Percentiles rank a stretch among this genome's conserved stretches.
phyloP scores from a whole-genome alignment of 2,329 filamentous ascomycete genomes.

The Anthostomella pinea region DNA sequence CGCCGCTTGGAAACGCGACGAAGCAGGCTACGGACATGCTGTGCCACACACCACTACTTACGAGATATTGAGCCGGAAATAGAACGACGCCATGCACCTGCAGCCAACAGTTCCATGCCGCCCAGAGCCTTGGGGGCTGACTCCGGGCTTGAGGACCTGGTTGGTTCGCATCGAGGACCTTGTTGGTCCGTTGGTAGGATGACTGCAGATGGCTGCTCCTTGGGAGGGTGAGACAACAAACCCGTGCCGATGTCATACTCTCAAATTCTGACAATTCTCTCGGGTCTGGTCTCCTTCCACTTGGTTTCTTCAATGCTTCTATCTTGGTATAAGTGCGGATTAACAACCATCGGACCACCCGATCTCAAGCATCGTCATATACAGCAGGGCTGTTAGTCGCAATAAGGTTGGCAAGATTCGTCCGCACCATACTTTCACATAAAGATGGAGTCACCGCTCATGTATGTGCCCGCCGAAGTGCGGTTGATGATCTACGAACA shows the following conservation, averaged over 20 bases:
- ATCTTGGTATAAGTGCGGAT: too few species aligned
- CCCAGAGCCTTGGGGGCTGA: slow-evolving; percentile 16
- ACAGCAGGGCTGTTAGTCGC: background rate
- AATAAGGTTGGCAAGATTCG: too few species aligned
- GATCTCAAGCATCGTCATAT: background rate
- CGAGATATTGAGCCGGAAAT: background rate
- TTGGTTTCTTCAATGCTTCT: too few species aligned
- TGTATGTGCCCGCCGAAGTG: slow-evolving; percentile 40
- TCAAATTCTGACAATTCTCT: too few species aligned
- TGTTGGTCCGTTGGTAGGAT: slow-evolving; percentile 4
- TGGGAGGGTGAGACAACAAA: too few species aligned
- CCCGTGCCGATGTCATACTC: too few species aligned
- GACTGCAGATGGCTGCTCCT: background rate
- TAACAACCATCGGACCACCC: too few species aligned
- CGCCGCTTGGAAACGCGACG: too few species aligned
- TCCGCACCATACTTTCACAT: background rate
- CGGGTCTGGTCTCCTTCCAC: too few species aligned
- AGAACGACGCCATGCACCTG: background rate
- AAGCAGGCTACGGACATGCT: too few species aligned
- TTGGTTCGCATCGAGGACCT: slow-evolving; percentile 9
- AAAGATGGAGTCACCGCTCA: slow-evolving; percentile 21
- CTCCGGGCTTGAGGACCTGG: slow-evolving; percentile 18
- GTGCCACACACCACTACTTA: too few species aligned
- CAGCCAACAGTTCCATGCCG: background rate
- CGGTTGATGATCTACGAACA: slow-evolving; percentile 43